These are phyloP conservation scores for Cucurbita maxima DNA, from an alignment of 306 rosid species.

Conservation along the genomic window DNA sequence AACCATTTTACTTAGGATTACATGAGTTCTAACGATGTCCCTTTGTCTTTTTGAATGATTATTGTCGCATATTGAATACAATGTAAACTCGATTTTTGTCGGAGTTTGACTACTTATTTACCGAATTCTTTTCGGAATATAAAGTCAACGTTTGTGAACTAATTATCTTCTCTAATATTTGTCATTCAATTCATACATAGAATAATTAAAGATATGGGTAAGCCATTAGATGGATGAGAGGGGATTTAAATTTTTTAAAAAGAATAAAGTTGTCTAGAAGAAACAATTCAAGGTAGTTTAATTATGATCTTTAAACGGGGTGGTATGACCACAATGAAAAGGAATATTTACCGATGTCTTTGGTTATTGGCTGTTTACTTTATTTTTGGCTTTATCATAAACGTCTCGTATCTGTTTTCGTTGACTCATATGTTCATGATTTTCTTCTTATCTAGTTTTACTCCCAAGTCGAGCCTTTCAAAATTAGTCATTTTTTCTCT, in stretches of 20 bases:
- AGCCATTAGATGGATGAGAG: background rate
- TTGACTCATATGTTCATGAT: no score
- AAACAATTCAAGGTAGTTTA: background rate
- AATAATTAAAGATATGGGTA: background rate
- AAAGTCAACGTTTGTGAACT: no score
- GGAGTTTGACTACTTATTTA: no score
- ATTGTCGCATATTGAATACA: no score
- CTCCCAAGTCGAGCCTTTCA: no score
- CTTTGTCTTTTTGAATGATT: background rate
- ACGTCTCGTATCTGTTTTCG: no score
- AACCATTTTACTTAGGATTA: background rate
- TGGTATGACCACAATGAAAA: conserved; percentile 3
- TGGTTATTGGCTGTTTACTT: no score
- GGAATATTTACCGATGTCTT: background rate
- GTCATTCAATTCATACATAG: background rate
- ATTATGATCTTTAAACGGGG: background rate
- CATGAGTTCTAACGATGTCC: background rate
- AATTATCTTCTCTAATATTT: background rate
- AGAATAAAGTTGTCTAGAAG: background rate
- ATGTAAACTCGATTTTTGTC: no score
- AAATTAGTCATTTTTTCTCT: no score
- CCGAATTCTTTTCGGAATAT: no score
- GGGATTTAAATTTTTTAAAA: background rate
- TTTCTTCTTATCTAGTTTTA: no score
- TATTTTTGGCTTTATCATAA: no score